These are phyloP conservation scores for Coleophoma crateriformis DNA, from an alignment of 2,329 filamentous ascomycete genomes.

Conservation along the genomic window DNA sequence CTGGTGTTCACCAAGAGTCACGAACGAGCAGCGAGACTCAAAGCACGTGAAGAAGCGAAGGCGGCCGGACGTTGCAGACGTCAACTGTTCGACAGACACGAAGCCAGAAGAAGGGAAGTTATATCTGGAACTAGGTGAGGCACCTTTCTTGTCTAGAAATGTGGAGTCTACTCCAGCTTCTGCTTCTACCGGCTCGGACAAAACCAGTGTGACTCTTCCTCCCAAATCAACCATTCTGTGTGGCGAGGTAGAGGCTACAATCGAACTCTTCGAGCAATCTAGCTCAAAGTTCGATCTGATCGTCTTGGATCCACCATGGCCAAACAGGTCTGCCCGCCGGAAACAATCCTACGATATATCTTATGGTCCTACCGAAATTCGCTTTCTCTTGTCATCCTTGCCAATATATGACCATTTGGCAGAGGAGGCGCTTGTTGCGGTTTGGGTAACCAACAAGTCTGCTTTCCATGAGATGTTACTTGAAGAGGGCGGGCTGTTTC, in stretches of 20 bases:
- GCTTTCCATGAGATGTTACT: constrained; percentile 48
- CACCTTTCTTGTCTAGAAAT: neutral
- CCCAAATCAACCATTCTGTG: constrained; percentile 38
- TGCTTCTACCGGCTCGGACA: constrained; percentile 3
- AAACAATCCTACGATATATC: constrained; percentile 47
- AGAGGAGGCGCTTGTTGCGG: constrained; percentile 52
- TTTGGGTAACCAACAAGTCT: constrained; percentile 76
- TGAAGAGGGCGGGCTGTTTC: constrained; percentile 50
- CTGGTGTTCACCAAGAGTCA: constrained; percentile 24
- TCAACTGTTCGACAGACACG: neutral
- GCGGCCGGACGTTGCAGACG: neutral
- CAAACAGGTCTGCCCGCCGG: constrained; percentile 66
- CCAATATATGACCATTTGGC: constrained; percentile 51
- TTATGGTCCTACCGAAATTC: constrained; percentile 36
- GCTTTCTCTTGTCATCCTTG: constrained; percentile 43
- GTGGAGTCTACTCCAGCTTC: constrained; percentile 3
- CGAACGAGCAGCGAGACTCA: neutral
- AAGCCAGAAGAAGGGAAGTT: neutral
- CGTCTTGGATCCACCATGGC: constrained; percentile 75
- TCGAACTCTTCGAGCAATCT: constrained; percentile 32
- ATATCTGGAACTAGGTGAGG: neutral
- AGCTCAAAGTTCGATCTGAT: constrained; percentile 60
- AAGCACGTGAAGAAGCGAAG: constrained; percentile 2
- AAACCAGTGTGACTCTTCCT: constrained; percentile 30
- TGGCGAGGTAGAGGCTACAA: constrained; percentile 39